Percentiles rank a stretch among this genome's conserved stretches.
phyloP scores from a whole-genome alignment of 257 asterid genomes.

The Agastache rugosa region DNA sequence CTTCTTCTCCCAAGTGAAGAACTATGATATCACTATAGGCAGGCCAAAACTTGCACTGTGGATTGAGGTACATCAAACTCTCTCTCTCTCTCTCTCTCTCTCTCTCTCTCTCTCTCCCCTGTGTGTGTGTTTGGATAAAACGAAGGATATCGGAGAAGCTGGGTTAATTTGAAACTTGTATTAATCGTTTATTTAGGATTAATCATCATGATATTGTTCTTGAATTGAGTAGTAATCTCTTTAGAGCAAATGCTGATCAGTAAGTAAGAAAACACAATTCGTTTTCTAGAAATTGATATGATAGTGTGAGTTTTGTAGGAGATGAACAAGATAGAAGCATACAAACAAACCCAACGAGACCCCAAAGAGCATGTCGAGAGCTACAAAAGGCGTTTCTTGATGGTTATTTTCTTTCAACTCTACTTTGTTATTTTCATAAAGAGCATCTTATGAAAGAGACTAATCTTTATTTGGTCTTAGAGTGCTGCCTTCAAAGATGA shows the following conservation, averaged over 20 bases:
- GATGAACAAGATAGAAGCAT: slow-evolving; percentile 82
- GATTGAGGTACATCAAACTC: slow-evolving; percentile 60
- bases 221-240: not conserved
- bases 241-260: not conserved
- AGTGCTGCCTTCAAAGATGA: not conserved
- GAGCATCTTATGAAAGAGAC: not conserved
- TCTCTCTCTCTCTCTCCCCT: too few species aligned
- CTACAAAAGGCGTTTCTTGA: slow-evolving; percentile 67
- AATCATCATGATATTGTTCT: not conserved
- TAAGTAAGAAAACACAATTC: not conserved
- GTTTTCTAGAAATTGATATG: not conserved
- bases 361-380: slow-evolving; percentile 66
- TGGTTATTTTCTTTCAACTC: slow-evolving; percentile 26
- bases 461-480: not conserved
- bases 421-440: not conserved
- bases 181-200: not conserved
- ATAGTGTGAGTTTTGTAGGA: slow-evolving; percentile 52
- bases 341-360: slow-evolving; percentile 64
- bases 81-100: slow-evolving; percentile 1
- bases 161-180: not conserved
- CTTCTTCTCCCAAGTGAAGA: slow-evolving; percentile 59
- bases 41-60: slow-evolving; percentile 70
- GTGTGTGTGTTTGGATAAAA: not conserved
- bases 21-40: slow-evolving; percentile 61
- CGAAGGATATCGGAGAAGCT: not conserved